Conservation (phyloP, 306 rosid species). For the Quercus robur region DNA sequence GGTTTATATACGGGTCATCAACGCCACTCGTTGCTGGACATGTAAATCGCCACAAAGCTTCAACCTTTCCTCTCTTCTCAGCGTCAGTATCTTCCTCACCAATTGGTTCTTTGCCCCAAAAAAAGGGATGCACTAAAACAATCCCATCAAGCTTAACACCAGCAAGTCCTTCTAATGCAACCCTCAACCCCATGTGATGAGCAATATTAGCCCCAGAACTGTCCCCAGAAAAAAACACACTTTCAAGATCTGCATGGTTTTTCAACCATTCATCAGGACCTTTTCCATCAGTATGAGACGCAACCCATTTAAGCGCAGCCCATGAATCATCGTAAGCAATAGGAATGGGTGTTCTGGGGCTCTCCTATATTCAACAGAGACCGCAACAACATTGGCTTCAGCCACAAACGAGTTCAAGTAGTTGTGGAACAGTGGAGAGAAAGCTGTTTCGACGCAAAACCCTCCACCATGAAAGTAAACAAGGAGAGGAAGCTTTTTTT, state of each 20-base stretch:
- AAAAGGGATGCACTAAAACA: constrained; percentile 53
- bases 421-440: constrained; percentile 33
- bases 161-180: constrained; percentile 31
- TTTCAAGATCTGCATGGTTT: constrained; percentile 35
- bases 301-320: not conserved
- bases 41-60: constrained; percentile 43
- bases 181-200: constrained; percentile 49
- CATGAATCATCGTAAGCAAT: not conserved
- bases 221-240: constrained; percentile 58
- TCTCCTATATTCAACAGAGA: constrained; percentile 48
- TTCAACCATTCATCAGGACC: constrained; percentile 43
- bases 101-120: constrained; percentile 52
- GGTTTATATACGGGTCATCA: constrained; percentile 63
- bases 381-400: constrained; percentile 28
- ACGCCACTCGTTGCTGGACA: constrained; percentile 37
- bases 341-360: not conserved
- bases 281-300: constrained; percentile 10
- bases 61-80: not conserved
- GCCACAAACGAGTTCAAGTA: constrained; percentile 34
- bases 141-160: constrained; percentile 48
- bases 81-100: constrained; percentile 25
- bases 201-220: constrained; percentile 72
- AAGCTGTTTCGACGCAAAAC: constrained; percentile 44
- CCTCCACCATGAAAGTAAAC: constrained; percentile 65
- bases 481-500: constrained; percentile 55